Base-by-base conservation (phyloP, 2,329 filamentous ascomycete genomes). In the Bimuria novae-zelandiae region DNA sequence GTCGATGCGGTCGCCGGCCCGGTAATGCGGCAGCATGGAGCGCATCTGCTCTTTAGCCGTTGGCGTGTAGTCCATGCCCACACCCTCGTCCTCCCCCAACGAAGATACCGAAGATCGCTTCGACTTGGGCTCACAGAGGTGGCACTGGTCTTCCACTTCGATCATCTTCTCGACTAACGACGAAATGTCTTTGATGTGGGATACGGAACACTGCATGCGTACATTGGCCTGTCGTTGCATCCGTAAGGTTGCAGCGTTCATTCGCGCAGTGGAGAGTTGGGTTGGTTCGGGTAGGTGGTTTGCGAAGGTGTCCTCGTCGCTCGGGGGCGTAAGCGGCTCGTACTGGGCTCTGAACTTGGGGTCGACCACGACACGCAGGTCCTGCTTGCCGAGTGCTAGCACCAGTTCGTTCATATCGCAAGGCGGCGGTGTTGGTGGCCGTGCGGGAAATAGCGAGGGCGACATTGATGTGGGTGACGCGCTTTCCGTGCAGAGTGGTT, bases 141-240 rank as follows among this genome's bases (percentile, higher is more conserved):
- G 64, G 66, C 77, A 79, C 53, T 79, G 77, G 52, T 78, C 73
- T 43, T 71, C 67, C 30, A 61, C 58, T 2, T 74, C 60, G 47
- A 77, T 67, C 71, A 79, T 77, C 52, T 71, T 71, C 53, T 72
- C 61, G 21, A 78, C 75, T 14, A 79, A 68, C 22, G 66, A 63
- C 11, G 74, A 70, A 39, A 79, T 75, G 59, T 78, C 76, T 21
- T 69, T 68, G 30, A 71, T 62, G 53, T 77, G 74, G 4, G 71
- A 63, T 3, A 69, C 50, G 51, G 64, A 69, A 70, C 75, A 78
- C 46, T 78, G 72, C 55, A 76, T 58, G 41, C 74, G 69, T 27
- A 71, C 70, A 60, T 70, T 74, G 21, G 66, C 61, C 56, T 79
- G 77, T 35, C 77, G 70, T 51, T 74, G 74, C 61, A 70, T 66